A percentile compares a stretch with the other conserved stretches of the same genome.
Conservation (phyloP, 2,329 filamentous ascomycete genomes). For the Monosporascus cannonballus region DNA sequence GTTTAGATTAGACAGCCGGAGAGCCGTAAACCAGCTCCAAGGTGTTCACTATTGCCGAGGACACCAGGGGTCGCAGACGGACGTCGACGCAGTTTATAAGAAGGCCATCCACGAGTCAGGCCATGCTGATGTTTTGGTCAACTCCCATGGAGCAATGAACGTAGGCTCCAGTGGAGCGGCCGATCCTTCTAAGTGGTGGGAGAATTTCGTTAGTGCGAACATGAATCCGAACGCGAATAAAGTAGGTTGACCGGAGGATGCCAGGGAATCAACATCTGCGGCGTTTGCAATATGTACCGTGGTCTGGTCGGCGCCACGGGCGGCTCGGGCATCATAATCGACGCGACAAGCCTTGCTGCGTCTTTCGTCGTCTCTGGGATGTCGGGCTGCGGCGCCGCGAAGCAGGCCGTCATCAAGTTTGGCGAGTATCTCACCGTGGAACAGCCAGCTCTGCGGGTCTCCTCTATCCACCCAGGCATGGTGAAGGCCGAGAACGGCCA, state of each 20-base stretch:
- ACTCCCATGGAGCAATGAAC: constrained; percentile 14
- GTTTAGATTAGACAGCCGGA: not conserved
- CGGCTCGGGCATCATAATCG: constrained; percentile 19
- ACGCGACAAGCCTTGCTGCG: constrained; percentile 16
- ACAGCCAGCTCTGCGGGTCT: constrained; percentile 17
- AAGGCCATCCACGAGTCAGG: constrained; percentile 14
- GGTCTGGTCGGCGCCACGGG: not conserved
- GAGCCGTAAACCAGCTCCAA: not conserved
- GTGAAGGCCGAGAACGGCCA: constrained; percentile 15
- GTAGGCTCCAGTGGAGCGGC: constrained; percentile 8
- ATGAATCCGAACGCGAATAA: not conserved
- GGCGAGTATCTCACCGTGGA: constrained; percentile 18
- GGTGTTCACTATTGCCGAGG: not conserved
- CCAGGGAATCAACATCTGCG: not conserved
- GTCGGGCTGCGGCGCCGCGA: constrained; percentile 15
- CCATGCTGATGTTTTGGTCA: constrained; percentile 18
- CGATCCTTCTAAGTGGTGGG: constrained; percentile 13
- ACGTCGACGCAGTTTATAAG: constrained; percentile 1
- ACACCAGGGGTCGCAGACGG: not conserved
- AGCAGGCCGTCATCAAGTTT: constrained; percentile 19
- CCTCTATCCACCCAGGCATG: constrained; percentile 18
- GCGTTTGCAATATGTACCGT: not conserved
- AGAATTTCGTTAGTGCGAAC: constrained; percentile 4
- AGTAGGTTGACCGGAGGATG: too few relatives aligned
- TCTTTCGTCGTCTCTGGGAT: constrained; percentile 13